Evolutionary conservation across 768 basidiomycete species (phyloP).

Genomic region (Butyriboletus loyo): DNA sequence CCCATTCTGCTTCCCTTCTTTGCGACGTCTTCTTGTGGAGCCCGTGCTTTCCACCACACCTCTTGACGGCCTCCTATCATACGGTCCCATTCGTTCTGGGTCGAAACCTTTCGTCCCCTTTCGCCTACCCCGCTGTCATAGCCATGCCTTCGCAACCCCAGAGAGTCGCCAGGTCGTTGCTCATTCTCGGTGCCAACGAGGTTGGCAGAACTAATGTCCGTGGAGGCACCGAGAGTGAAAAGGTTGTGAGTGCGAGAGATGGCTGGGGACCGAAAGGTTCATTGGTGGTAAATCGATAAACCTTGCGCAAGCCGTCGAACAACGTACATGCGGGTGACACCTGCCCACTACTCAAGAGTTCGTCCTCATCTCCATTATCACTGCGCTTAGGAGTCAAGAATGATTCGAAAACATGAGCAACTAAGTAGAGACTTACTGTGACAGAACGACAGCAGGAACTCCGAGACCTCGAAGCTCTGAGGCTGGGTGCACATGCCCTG

Average conservation of each 20-base stretch:
- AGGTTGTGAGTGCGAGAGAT: slow-evolving; percentile 21
- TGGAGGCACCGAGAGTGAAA: slow-evolving; percentile 29
- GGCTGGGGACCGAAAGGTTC: slow-evolving; percentile 13
- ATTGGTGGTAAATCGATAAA: slow-evolving; percentile 6
- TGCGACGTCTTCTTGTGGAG: slow-evolving; percentile 11
- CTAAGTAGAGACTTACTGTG: slow-evolving; percentile 30
- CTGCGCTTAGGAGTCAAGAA: slow-evolving; percentile 7
- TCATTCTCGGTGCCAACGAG: slow-evolving; percentile 17
- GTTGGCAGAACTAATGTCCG: slow-evolving; percentile 27
- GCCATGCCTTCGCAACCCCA: background rate
- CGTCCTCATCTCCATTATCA: slow-evolving; percentile 51
- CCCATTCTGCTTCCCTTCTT: slow-evolving; percentile 8
- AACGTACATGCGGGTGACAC: slow-evolving; percentile 64
- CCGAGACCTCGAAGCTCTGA: slow-evolving; percentile 26
- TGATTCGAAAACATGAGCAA: background rate
- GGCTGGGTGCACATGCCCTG: slow-evolving; percentile 26
- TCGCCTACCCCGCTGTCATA: slow-evolving; percentile 1
- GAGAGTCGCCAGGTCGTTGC: slow-evolving; percentile 7
- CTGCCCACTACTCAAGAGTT: slow-evolving; percentile 75
- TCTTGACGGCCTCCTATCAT: slow-evolving; percentile 11
- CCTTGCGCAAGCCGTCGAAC: slow-evolving; percentile 6
- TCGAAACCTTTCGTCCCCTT: slow-evolving; percentile 40
- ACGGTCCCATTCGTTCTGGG: slow-evolving; percentile 44
- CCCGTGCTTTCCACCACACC: slow-evolving; percentile 19
- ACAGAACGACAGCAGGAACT: slow-evolving; percentile 40